Evolutionary conservation across 768 basidiomycete genomes (phyloP).

Genomic region (Hydnomerulius pinastri): DNA sequence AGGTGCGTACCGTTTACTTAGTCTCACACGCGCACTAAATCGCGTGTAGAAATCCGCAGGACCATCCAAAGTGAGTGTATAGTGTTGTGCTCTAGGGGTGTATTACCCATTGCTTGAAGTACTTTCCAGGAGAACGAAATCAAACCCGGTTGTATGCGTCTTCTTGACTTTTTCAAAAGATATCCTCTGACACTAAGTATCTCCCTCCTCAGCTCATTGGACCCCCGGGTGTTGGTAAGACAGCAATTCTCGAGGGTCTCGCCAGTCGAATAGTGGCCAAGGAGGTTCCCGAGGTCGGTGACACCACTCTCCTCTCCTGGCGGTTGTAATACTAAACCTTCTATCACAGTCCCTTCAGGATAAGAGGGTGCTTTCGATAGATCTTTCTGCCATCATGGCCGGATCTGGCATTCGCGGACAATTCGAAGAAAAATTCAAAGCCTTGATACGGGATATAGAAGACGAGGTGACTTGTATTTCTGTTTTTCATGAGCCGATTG

Average conservation of each 20-base stretch:
- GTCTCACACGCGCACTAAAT: neutral
- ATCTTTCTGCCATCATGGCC: slow-evolving; percentile 81
- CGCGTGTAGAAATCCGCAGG: slow-evolving; percentile 71
- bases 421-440: slow-evolving; percentile 94
- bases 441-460: slow-evolving; percentile 86
- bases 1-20: slow-evolving; percentile 40
- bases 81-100: neutral
- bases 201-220: slow-evolving; percentile 64
- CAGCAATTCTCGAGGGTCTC: slow-evolving; percentile 88
- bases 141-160: slow-evolving; percentile 77
- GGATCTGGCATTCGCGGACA: slow-evolving; percentile 91
- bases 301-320: neutral
- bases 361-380: slow-evolving; percentile 87
- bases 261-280: slow-evolving; percentile 84
- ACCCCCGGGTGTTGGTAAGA: slow-evolving; percentile 91
- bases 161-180: slow-evolving; percentile 1
- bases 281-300: slow-evolving; percentile 84
- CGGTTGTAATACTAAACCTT: neutral
- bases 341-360: slow-evolving; percentile 69
- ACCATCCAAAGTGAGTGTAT: slow-evolving; percentile 80
- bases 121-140: slow-evolving; percentile 86
- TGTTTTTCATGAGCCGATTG: slow-evolving; percentile 23
- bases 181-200: neutral
- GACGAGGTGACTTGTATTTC: slow-evolving; percentile 54
- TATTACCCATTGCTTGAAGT: slow-evolving; percentile 42